Conservation (phyloP, 306 rosid species). For the Vigna hirtella region DNA sequence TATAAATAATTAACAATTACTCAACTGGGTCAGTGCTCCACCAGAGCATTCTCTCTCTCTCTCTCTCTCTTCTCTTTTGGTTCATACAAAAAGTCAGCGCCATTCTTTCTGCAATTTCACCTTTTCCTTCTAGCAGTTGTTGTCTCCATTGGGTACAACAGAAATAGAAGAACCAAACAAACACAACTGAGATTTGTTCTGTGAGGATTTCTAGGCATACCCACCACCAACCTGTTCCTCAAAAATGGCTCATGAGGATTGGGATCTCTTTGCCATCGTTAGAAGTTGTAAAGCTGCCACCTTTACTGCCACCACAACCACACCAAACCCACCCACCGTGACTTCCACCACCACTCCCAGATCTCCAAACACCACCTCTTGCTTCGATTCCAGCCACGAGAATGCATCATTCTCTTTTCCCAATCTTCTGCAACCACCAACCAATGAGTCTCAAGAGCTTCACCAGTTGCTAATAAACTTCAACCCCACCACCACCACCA, state of each 20-base stretch:
- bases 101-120: slow-evolving; percentile 50
- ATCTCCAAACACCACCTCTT: slow-evolving; percentile 21
- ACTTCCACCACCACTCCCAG: neutral
- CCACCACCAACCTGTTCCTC: neutral
- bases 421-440: slow-evolving; percentile 47
- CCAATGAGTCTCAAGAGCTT: slow-evolving; percentile 57
- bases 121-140: slow-evolving; percentile 27
- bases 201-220: slow-evolving; percentile 28
- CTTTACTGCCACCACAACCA: slow-evolving; percentile 6
- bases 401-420: slow-evolving; percentile 54
- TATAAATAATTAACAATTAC: slow-evolving; percentile 61
- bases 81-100: slow-evolving; percentile 63
- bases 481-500: slow-evolving; percentile 46
- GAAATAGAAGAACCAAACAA: slow-evolving; percentile 6
- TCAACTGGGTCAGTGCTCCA: slow-evolving; percentile 56
- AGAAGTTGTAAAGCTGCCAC: slow-evolving; percentile 57
- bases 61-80: neutral
- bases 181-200: neutral
- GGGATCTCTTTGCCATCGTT: slow-evolving; percentile 86
- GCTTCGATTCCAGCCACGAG: slow-evolving; percentile 49
- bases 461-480: slow-evolving; percentile 52
- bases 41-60: slow-evolving; percentile 34
- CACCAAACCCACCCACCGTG: neutral
- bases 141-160: slow-evolving; percentile 11
- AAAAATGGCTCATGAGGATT: slow-evolving; percentile 59